Evolutionary conservation across 305 asterid species (phyloP), one percentile per base, ranked within the genome.

Genomic region (Fraxinus albicans): DNA sequence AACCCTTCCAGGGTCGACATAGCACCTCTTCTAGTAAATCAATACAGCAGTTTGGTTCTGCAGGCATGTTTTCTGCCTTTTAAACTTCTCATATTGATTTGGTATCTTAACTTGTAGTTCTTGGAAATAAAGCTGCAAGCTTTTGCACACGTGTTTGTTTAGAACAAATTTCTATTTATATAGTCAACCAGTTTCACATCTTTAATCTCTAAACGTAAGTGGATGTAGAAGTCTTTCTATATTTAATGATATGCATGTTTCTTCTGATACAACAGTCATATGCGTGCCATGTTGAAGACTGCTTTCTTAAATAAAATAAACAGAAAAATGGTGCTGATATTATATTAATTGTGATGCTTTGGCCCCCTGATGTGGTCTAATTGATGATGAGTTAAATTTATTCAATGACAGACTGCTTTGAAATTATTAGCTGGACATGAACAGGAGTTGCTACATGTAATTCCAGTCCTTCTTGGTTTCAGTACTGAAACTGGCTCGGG

Each of bases 31-130:
- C 94, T 81, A 83, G 86, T 85, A 82, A 91, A 95, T 85, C 98
- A 93, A 67, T 91, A 78, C 85, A 85, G 98, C 89, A 96, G 99
- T 86, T 89, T 96, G 91, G 99, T 96, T 85, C 86, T 96, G 78
- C 99, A 96, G 98, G 99, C 85, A 93, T 76, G 88, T 72, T 38
- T 80, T 63, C 80, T 76, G 73, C 73, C 77, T 44, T 67, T 50
- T 73, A 27, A 72, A 58, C 47, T 77, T 79, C 42, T 70, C 25
- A 4, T 69, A 21, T 58, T 58, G 53, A 23, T 50, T 69, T 75
- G 31, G 36, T 25, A 12, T 74, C 77, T 5, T 15, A 58, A 29
- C 47, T 27, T 78, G 75, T 31, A 29, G 42, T 50, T 31, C 44
- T 34, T 53, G 33, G 12, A 15, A 40, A 40, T 34, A 15, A 77